phyloP scores from a whole-genome alignment of 768 basidiomycete genomes.

The Agaricus blazei region DNA sequence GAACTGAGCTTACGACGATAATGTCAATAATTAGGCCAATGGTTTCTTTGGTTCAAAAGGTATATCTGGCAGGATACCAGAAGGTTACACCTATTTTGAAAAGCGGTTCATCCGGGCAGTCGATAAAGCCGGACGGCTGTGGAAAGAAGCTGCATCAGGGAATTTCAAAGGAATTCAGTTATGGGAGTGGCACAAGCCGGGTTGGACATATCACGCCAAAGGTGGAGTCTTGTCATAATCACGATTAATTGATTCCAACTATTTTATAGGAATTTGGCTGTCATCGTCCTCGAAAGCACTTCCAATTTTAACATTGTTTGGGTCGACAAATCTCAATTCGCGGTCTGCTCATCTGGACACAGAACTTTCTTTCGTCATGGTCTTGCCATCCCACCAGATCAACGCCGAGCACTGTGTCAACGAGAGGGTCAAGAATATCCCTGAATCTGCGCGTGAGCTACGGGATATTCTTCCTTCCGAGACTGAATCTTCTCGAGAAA shows the following conservation, averaged over 20 bases:
- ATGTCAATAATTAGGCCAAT: constrained; percentile 62
- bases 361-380: constrained; percentile 84
- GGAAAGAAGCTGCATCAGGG: constrained; percentile 21
- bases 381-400: constrained; percentile 45
- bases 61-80: constrained; percentile 89
- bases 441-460: background rate
- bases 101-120: constrained; percentile 75
- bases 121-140: constrained; percentile 37
- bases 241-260: background rate
- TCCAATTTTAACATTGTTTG: constrained; percentile 80
- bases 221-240: constrained; percentile 39
- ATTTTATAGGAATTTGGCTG: constrained; percentile 72
- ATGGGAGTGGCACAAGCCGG: constrained; percentile 80
- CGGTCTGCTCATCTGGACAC: constrained; percentile 89
- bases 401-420: constrained; percentile 12
- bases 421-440: background rate
- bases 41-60: constrained; percentile 91
- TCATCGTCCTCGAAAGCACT: constrained; percentile 46
- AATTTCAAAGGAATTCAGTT: constrained; percentile 55
- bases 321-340: constrained; percentile 92
- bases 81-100: constrained; percentile 88
- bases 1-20: background rate
- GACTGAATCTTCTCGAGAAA: constrained; percentile 8
- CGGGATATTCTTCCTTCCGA: background rate
- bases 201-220: constrained; percentile 99